Evolutionary conservation across 257 asterid genomes (phyloP).

Genomic region (Nicotiana sylvestris): DNA sequence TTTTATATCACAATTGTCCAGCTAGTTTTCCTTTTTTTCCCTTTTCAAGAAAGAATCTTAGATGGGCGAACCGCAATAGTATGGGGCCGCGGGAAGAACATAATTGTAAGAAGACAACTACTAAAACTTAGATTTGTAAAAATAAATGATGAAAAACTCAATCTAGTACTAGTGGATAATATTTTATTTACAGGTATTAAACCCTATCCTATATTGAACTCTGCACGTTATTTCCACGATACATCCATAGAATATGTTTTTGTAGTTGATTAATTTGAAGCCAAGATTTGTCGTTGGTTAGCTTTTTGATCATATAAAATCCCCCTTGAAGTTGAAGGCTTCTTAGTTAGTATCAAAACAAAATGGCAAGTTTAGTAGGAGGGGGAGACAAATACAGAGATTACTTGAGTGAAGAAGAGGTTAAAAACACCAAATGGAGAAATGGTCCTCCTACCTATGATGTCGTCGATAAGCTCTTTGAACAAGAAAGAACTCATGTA

Average conservation of each 20-base stretch:
- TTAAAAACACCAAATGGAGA: slow-evolving; percentile 50
- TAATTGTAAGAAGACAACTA: not conserved
- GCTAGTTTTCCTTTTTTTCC: not conserved
- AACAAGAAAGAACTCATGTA: slow-evolving; percentile 68
- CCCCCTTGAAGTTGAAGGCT: not conserved
- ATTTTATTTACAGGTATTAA: not conserved
- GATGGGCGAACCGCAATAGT: not conserved
- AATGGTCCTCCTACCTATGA: slow-evolving; percentile 70
- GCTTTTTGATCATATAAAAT: not conserved
- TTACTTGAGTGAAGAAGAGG: slow-evolving; percentile 50
- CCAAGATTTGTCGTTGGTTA: not conserved
- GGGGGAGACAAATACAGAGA: slow-evolving; percentile 54
- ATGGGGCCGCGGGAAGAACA: not conserved
- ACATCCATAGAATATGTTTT: not conserved
- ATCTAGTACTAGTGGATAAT: not conserved
- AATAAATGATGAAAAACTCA: not conserved
- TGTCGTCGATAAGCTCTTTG: slow-evolving; percentile 62
- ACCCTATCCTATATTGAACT: not conserved
- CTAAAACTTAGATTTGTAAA: not conserved
- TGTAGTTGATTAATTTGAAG: not conserved
- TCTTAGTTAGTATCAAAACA: not conserved
- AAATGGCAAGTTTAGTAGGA: slow-evolving; percentile 22
- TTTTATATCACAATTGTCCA: too few species aligned
- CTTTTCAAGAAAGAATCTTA: not conserved
- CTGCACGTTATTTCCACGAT: not conserved